Evolutionary conservation across 2,329 filamentous ascomycete species (phyloP), one percentile per base, ranked within the genome.

Genomic region (Sphaerulina populicola): DNA sequence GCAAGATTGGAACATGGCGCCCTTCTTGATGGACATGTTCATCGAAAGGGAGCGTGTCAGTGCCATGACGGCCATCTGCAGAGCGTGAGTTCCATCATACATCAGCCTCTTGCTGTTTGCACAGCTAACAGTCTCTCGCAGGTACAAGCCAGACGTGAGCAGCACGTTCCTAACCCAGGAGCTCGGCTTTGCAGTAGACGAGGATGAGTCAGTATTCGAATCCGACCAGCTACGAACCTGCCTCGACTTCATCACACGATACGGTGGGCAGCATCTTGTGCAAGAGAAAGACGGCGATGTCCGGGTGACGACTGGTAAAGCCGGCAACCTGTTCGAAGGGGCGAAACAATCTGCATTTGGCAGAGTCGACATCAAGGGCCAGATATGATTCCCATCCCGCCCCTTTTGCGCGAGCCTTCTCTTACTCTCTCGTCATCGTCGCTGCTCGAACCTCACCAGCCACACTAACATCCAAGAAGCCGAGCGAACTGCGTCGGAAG

Each of bases 11-110:
- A 60, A 59, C 65, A 95, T 98, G 90, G 91, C 93, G 56, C 89
- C 86, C 62, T 97, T 97, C 72, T 80, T 98, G 46, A 94, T 98
- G 87, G 93, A 98, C 74, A 96, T 95, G 88, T 97, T 98, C 75
- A 86, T 97, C 68, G 83, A 83, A 64, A 84, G 93, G 66, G 91
- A 98, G 75, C 87, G 93, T 64, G 80, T 98, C 60, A 83, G 85
- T 66, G 93, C 93, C 59, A 74, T 98, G 66, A 85, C 88, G 69
- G 88, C 85, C 68, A 93, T 98, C 62, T 95, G 89, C 80, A 94
- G 80, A 87, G 83, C 87, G 93, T 98, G 74, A 75, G 91, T 81
- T n/a, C 5, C 27, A 21, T 14, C 27, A 21, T 14, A 37, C 38
- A 39, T 21, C 12, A 6, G n/a, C 18, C 0, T 11, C 15, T 21